Percentiles rank a stretch among this genome's conserved stretches.
phyloP scores from a whole-genome alignment of 805 yeast genomes.

The Candida ovalis region DNA sequence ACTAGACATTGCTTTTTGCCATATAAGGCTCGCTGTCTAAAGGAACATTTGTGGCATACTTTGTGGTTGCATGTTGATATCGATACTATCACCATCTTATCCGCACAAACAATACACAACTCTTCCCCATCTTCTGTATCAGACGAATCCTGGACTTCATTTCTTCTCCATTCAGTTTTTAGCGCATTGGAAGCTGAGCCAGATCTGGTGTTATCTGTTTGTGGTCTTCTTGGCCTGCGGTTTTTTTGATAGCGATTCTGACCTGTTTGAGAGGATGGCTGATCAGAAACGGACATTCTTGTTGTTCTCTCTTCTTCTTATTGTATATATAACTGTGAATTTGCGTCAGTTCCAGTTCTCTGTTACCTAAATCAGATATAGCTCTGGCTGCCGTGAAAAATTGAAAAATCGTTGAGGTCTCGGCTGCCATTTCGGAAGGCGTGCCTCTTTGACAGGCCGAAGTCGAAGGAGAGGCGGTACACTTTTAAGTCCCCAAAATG shows the following conservation, averaged over 20 bases:
- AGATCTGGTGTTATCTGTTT: neutral
- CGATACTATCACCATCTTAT: slow-evolving; percentile 58
- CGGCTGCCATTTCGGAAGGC: neutral
- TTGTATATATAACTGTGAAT: no score
- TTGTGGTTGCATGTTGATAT: slow-evolving; percentile 80
- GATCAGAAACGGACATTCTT: neutral
- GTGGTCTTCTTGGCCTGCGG: neutral
- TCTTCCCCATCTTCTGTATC: slow-evolving; percentile 21
- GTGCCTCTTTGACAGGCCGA: neutral
- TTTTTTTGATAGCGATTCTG: neutral
- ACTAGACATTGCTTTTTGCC: slow-evolving; percentile 72
- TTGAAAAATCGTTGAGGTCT: neutral
- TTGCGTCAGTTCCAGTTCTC: no score
- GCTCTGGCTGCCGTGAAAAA: neutral
- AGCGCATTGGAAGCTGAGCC: neutral
- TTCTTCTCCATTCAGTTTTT: slow-evolving; percentile 12
- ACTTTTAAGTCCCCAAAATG: no score
- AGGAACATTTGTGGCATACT: slow-evolving; percentile 77
- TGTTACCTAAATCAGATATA: neutral
- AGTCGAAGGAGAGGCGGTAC: neutral
- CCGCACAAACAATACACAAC: slow-evolving; percentile 82
- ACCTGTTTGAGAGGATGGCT: neutral
- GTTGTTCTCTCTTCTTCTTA: no score
- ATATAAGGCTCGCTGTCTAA: slow-evolving; percentile 80
- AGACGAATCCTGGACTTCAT: slow-evolving; percentile 1